Evolutionary conservation across 2,329 filamentous ascomycete species (phyloP), one percentile per base, ranked within the genome.

Genomic region (Neofusicoccum sp.): DNA sequence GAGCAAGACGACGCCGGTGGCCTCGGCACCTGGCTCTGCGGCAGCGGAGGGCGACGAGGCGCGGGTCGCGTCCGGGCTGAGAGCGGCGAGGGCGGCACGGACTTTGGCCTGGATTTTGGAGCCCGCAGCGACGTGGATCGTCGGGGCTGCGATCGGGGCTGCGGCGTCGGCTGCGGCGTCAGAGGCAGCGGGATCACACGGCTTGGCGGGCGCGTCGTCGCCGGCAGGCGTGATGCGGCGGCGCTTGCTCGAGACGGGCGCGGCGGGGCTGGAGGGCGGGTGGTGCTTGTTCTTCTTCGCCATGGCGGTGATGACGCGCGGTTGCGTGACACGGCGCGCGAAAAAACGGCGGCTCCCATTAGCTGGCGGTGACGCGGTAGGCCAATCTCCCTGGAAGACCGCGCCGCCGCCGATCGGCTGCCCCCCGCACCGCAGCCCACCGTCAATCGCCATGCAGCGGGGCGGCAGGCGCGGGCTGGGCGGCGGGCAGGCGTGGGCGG

Each of bases 41-140:
- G 51, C 26, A 11, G 24, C 12, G n/a, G 51, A 43, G 20, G 26
- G 36, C 12, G 34, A 14, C 16, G 5, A 20, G 16, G 49, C 5
- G 1, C 24, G 6, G 6, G 6, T 14, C 6, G 30, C 9, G 6
- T 58, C 20, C 6, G 26, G 20, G 28, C 9, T 43, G 4, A 63
- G 49, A 12, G 34, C 26, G 26, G 36, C 30, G 34, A 63, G 11
- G 28, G 40, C 44, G 33, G 44, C 33, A 31, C 58, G 59, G 24
- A 61, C 59, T 34, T 61, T 61, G 26, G 40, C 33, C 12, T 57
- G 40, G 34, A 61, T 43, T 24, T 61, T 61, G 20, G 59, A 61
- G 49, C 40, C 41, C 26, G 59, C 49, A 11, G 38, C 49, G n/a
- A 63, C 12, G 34, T 60, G 44, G 40, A 60, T 30, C 14, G 43